These are phyloP conservation scores for Lactarius evosmus DNA, from an alignment of 768 basidiomycete species.

Conservation along the genomic window DNA sequence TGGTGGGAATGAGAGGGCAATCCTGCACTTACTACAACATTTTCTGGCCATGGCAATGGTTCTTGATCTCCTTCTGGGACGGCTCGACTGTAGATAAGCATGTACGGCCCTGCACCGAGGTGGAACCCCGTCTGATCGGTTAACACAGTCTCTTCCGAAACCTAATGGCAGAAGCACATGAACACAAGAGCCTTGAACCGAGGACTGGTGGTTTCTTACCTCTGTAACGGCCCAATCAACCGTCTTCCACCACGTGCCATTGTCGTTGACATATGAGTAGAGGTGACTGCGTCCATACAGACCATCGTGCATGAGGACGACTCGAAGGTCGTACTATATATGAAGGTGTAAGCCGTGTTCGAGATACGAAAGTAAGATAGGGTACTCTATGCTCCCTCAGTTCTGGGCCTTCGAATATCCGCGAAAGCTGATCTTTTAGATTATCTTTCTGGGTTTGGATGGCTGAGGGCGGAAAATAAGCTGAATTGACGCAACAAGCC, in stretches of 20 bases:
- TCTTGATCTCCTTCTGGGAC: constrained; percentile 31
- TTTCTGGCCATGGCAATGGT: constrained; percentile 34
- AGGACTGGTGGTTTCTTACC: constrained; percentile 37
- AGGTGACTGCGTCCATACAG: constrained; percentile 72
- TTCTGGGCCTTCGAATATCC: constrained; percentile 59
- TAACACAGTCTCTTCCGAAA: constrained; percentile 64
- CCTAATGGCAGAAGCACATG: constrained; percentile 41
- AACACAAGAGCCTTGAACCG: background rate
- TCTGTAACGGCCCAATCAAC: constrained; percentile 66
- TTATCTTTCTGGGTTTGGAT: constrained; percentile 49
- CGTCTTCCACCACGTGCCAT: constrained; percentile 78
- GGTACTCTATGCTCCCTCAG: constrained; percentile 57
- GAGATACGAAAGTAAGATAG: constrained; percentile 4
- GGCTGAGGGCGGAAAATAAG: constrained; percentile 37
- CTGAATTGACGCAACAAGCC: background rate
- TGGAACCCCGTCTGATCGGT: constrained; percentile 70
- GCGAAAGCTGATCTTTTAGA: constrained; percentile 44
- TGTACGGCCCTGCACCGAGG: constrained; percentile 71
- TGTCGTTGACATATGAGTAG: constrained; percentile 72
- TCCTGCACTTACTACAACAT: constrained; percentile 31
- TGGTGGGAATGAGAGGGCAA: background rate
- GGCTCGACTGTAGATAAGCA: constrained; percentile 62
- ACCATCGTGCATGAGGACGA: constrained; percentile 74
- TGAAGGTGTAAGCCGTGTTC: background rate
- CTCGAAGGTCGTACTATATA: constrained; percentile 75